Conservation (phyloP, 2,329 filamentous ascomycete genomes). For the Ambrosiella xylebori region DNA sequence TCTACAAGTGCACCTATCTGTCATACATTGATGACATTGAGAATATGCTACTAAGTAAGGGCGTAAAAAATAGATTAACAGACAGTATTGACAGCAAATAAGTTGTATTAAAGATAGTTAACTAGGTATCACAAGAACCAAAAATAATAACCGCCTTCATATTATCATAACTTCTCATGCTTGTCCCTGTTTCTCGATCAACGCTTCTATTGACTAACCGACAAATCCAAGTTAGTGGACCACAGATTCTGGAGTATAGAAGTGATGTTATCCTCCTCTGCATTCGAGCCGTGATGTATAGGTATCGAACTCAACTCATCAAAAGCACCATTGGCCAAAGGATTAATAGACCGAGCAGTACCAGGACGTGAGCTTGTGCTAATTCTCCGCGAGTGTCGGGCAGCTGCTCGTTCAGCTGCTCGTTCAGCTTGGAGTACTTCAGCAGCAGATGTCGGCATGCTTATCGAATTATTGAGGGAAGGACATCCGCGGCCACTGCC, state of each 20-base stretch:
- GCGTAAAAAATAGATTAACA: too few species aligned
- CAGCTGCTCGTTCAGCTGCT: background rate
- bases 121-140: too few species aligned
- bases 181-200: too few species aligned
- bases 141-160: too few species aligned
- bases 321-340: slow-evolving; percentile 6
- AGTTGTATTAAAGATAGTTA: too few species aligned
- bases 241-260: slow-evolving; percentile 40
- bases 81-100: too few species aligned
- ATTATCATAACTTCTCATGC: too few species aligned
- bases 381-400: background rate
- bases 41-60: too few species aligned
- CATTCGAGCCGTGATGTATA: slow-evolving; percentile 12
- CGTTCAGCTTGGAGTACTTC: background rate
- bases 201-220: slow-evolving; percentile 29
- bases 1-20: too few species aligned
- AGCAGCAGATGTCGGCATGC: background rate
- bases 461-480: background rate
- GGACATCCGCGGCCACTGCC: background rate
- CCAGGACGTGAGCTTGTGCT: slow-evolving; percentile 24
- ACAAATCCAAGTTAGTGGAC: slow-evolving; percentile 43
- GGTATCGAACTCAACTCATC: slow-evolving; percentile 5
- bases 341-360: slow-evolving; percentile 19
- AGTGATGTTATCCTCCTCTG: slow-evolving; percentile 33
- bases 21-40: too few species aligned